A percentile compares a stretch with the other conserved stretches of the same genome.
phyloP scores from a whole-genome alignment of 768 basidiomycete genomes.

The Kwoniella botswanensis region DNA sequence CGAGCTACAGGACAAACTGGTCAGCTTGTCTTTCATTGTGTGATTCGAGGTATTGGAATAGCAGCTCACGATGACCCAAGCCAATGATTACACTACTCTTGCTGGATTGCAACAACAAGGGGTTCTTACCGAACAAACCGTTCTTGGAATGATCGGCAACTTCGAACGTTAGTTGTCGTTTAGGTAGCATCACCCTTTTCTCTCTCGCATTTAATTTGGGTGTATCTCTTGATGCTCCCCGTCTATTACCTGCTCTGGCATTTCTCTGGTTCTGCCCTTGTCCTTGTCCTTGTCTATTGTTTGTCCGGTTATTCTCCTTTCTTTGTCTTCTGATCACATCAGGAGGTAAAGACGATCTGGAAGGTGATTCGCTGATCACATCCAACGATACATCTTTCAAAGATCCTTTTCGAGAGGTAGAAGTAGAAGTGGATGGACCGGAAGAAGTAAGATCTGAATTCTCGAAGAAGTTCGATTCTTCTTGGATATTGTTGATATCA shows the following conservation, averaged over 20 bases:
- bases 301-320: neutral
- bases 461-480: conserved; percentile 19
- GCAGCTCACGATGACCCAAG: conserved; percentile 21
- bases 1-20: conserved; percentile 12
- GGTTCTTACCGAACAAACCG: conserved; percentile 22
- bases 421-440: neutral
- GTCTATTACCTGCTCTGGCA: conserved; percentile 3
- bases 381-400: conserved; percentile 19
- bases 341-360: conserved; percentile 16
- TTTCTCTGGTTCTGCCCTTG: neutral
- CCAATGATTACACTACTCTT: neutral
- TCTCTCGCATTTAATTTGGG: conserved; percentile 8
- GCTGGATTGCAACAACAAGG: neutral
- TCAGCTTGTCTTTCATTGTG: neutral
- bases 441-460: conserved; percentile 15
- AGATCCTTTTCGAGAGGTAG: conserved; percentile 7
- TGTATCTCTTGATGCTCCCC: neutral
- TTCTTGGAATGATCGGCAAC: conserved; percentile 16
- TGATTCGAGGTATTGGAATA: neutral
- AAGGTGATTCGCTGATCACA: conserved; percentile 7
- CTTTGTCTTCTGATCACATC: conserved; percentile 24
- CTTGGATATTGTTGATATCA: neutral
- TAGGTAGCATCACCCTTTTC: conserved; percentile 24
- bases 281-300: conserved; percentile 4
- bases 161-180: conserved; percentile 24